Evolutionary conservation across 2,329 filamentous ascomycete species (phyloP).

Genomic region (Ceratocystis huliohia): DNA sequence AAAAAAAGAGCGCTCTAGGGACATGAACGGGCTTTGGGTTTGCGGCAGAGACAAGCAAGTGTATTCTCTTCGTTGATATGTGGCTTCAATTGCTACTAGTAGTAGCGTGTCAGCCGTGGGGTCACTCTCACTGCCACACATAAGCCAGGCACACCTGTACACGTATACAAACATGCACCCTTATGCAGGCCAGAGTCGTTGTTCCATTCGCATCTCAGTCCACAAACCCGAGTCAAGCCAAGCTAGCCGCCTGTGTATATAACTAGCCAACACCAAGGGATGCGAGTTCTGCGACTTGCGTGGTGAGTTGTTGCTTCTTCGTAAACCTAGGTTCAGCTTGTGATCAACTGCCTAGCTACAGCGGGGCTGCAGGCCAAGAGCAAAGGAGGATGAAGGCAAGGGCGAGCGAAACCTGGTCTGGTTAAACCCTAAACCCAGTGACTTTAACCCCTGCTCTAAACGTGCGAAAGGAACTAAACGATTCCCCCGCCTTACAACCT

Average conservation of each 20-base stretch:
- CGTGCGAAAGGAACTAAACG: neutral
- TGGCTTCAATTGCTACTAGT: neutral
- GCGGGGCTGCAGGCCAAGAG: neutral
- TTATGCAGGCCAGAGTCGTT: no score
- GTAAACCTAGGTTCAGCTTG: neutral
- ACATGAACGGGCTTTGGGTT: neutral
- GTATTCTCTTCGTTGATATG: neutral
- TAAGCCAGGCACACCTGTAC: neutral
- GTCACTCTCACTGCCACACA: no score
- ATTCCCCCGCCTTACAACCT: neutral
- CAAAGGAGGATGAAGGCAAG: neutral
- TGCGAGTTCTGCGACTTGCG: neutral
- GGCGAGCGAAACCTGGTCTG: neutral
- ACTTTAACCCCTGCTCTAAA: constrained; percentile 1
- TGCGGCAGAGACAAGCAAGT: neutral
- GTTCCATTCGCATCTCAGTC: no score
- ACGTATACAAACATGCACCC: neutral
- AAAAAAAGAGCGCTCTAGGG: neutral
- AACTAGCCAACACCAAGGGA: neutral
- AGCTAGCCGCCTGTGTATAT: no score
- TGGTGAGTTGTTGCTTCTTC: neutral
- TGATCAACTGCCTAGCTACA: neutral
- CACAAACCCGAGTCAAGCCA: no score
- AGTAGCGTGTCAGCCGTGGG: neutral
- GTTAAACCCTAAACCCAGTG: neutral